These are phyloP conservation scores for Citropsis articulata DNA, from an alignment of 345 rosid species.

Conservation along the genomic window DNA sequence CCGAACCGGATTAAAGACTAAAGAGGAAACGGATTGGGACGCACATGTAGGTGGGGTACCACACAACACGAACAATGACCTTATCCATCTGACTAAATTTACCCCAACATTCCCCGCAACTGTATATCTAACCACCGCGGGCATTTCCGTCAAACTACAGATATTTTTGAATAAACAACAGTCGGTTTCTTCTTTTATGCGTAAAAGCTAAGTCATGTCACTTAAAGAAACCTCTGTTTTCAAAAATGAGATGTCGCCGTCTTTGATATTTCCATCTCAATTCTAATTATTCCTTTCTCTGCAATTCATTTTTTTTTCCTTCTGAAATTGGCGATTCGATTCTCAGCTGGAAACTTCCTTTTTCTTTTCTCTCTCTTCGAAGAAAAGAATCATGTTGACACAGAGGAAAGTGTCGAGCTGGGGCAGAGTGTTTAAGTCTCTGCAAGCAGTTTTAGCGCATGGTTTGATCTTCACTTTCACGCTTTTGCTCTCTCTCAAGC, in stretches of 20 bases:
- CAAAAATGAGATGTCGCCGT: not conserved
- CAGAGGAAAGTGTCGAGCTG: slow-evolving; percentile 64
- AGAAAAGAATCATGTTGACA: slow-evolving; percentile 36
- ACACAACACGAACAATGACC: no score
- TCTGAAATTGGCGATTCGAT: not conserved
- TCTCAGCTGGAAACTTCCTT: not conserved
- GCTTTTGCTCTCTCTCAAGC: slow-evolving; percentile 73
- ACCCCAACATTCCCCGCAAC: no score
- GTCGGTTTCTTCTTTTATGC: not conserved
- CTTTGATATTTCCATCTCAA: not conserved
- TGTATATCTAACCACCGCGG: no score
- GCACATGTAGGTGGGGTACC: no score
- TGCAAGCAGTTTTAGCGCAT: slow-evolving; percentile 66
- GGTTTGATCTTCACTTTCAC: slow-evolving; percentile 74
- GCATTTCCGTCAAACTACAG: no score
- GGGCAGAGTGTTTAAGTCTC: slow-evolving; percentile 70
- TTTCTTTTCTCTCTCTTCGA: not conserved
- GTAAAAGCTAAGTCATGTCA: not conserved
- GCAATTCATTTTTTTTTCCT: not conserved
- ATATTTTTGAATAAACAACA: not conserved
- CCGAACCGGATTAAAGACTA: no score
- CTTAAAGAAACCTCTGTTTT: not conserved
- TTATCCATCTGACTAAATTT: no score
- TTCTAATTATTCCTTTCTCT: not conserved
- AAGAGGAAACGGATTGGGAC: no score